Evolutionary conservation across 768 basidiomycete genomes (phyloP).

Genomic region (Hydnum rufescens): DNA sequence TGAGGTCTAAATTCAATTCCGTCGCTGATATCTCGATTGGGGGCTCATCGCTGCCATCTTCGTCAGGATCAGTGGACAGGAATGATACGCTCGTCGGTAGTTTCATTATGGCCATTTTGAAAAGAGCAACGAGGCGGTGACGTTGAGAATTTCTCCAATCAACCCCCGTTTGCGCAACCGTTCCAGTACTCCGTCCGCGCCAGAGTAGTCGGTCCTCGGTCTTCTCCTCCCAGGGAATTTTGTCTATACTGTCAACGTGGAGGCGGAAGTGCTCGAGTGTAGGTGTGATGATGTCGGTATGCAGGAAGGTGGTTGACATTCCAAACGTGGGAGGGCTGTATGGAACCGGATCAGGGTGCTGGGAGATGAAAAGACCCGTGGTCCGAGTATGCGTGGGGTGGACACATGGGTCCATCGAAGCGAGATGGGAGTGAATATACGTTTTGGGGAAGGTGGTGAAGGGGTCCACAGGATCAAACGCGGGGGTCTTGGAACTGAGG

Average conservation of each 20-base stretch:
- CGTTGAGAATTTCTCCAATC: constrained; percentile 16
- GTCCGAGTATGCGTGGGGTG: too few relatives aligned
- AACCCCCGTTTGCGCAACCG: constrained; percentile 11
- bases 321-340: constrained; percentile 4
- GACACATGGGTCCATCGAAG: too few relatives aligned
- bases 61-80: too few relatives aligned
- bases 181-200: constrained; percentile 24
- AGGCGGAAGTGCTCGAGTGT: constrained; percentile 12
- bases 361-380: constrained; percentile 11
- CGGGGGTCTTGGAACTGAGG: too few relatives aligned
- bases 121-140: constrained; percentile 10
- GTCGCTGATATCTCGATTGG: too few relatives aligned
- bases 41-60: too few relatives aligned
- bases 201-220: constrained; percentile 21
- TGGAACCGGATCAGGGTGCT: constrained; percentile 4
- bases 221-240: constrained; percentile 21
- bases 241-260: constrained; percentile 15
- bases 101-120: too few relatives aligned
- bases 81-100: too few relatives aligned
- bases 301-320: constrained; percentile 7
- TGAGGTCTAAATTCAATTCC: too few relatives aligned
- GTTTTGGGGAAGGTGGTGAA: too few relatives aligned
- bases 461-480: too few relatives aligned
- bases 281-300: constrained; percentile 14
- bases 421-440: too few relatives aligned